Evolutionary conservation across 1,139 yeast genomes (phyloP).

Genomic region (Yamadazyma taylorii): DNA sequence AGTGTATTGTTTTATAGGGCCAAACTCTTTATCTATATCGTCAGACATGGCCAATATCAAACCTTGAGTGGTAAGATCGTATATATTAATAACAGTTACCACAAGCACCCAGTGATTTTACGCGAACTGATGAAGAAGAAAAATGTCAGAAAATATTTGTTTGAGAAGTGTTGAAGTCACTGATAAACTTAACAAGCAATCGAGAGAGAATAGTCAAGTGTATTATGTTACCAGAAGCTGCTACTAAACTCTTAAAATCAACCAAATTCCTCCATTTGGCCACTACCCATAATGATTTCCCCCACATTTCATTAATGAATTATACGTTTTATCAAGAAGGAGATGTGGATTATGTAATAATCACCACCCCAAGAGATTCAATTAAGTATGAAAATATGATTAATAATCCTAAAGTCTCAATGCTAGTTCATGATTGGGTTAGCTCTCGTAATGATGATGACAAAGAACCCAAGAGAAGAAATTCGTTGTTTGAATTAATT

Average conservation of each 20-base stretch:
- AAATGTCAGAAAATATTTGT: too few species aligned
- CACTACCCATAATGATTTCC: constrained; percentile 64
- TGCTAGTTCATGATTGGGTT: constrained; percentile 87
- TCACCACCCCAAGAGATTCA: constrained; percentile 69
- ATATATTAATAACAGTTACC: too few species aligned
- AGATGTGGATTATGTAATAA: constrained; percentile 52
- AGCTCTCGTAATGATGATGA: constrained; percentile 43
- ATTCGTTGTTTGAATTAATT: constrained; percentile 59
- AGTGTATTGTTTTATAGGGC: constrained; percentile 25
- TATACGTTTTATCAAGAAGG: constrained; percentile 58
- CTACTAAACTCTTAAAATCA: constrained; percentile 50
- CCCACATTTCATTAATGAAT: constrained; percentile 89
- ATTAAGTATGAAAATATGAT: constrained; percentile 67
- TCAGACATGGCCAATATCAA: constrained; percentile 3
- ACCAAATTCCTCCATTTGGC: constrained; percentile 80
- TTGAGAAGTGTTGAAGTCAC: too few species aligned
- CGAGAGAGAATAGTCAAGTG: constrained; percentile 5
- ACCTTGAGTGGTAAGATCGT: too few species aligned
- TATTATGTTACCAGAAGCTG: constrained; percentile 53
- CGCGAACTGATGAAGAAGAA: too few species aligned
- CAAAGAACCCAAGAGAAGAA: constrained; percentile 29
- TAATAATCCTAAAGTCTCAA: constrained; percentile 71
- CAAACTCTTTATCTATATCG: constrained; percentile 34
- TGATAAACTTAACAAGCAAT: background rate
- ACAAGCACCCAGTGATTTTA: too few species aligned